Evolutionary conservation across 2,329 filamentous ascomycete species (phyloP), one percentile per base, ranked within the genome.

Genomic region (Phaeophleospora eucalypticola): DNA sequence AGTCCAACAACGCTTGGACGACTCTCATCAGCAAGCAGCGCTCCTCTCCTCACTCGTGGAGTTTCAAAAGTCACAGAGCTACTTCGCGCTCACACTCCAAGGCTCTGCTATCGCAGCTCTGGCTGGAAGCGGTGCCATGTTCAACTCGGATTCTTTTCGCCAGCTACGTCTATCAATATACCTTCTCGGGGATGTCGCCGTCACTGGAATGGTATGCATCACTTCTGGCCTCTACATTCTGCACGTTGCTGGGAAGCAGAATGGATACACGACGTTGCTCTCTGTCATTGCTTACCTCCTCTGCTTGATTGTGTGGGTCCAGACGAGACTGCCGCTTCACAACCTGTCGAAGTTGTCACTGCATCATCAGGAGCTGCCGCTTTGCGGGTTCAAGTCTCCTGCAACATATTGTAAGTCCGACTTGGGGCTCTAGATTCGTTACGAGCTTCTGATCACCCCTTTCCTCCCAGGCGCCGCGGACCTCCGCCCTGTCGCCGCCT

Each of bases 11-110:
- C 18, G 27, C 21, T 8, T 52, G 15, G 20, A 52, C 7, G 17
- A 33, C 14, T 41, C 32, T n/a, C 40, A 44, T 14, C 50, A 53
- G 15, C 33, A 36, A 32, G 42, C 50, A 4, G 50, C 50, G 4
- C 44, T 53, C 38, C 36, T 45, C 15, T 40, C 43, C 16, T 43
- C 46, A 10, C 50, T 49, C 2, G 37, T 45, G 1, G 50, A 53
- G 21, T 53, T 46, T 24, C 50, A 53, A 36, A 43, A 49, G 46
- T 35, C 46, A 2, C 50, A 53, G 16, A 38, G 32, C 29, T 53
- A 44, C 44, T 53, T 47, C 33, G 40, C 50, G 15, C 18, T 53
- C 40, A 50, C 47, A 4, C 45, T 52, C 4, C 41, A 49, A 24
- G 50, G 35, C 36, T 24, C 43, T 21, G 36, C 50, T n/a, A 49